Evolutionary conservation across 352 stramenopile species (phyloP).

Genomic region (Globisporangium echinulatum): DNA sequence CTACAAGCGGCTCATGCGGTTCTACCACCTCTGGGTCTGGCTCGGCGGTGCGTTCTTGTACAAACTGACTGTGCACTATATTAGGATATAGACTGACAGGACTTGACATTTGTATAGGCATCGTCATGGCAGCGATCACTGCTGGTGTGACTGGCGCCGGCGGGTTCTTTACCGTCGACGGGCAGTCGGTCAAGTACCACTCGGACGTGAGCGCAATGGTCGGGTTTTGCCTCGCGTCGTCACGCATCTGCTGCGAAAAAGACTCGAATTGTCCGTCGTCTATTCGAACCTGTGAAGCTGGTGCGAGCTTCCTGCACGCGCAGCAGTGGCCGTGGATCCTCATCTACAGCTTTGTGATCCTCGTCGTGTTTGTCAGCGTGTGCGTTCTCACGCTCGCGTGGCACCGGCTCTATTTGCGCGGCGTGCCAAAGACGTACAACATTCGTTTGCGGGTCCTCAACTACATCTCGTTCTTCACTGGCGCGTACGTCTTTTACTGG

Average conservation of each 20-base stretch:
- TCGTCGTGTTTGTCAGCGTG: conserved; percentile 80
- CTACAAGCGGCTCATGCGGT: conserved; percentile 87
- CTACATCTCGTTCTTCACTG: conserved; percentile 86
- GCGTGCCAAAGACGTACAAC: conserved; percentile 86
- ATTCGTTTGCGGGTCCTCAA: conserved; percentile 86
- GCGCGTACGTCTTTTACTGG: conserved; percentile 88
- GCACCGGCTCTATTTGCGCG: conserved; percentile 76
- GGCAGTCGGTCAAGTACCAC: conserved; percentile 73
- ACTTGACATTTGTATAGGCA: conserved; percentile 17
- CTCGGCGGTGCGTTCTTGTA: conserved; percentile 28
- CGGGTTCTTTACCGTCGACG: conserved; percentile 84
- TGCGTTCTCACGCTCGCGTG: conserved; percentile 77
- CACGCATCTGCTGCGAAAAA: conserved; percentile 67
- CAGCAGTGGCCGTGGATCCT: conserved; percentile 87
- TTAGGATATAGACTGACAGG: too few relatives aligned
- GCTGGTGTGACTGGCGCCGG: conserved; percentile 57
- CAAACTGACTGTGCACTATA: not conserved
- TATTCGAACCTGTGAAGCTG: conserved; percentile 33
- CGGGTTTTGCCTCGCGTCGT: conserved; percentile 81
- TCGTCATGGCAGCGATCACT: conserved; percentile 76
- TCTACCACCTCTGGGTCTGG: conserved; percentile 86
- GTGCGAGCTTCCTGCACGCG: conserved; percentile 64
- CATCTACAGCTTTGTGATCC: conserved; percentile 81
- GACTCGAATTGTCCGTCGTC: conserved; percentile 29
- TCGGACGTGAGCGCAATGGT: conserved; percentile 58